Evolutionary conservation across 345 rosid genomes (phyloP), one percentile per base, ranked within the genome.

Genomic region (Heritiera fomes): DNA sequence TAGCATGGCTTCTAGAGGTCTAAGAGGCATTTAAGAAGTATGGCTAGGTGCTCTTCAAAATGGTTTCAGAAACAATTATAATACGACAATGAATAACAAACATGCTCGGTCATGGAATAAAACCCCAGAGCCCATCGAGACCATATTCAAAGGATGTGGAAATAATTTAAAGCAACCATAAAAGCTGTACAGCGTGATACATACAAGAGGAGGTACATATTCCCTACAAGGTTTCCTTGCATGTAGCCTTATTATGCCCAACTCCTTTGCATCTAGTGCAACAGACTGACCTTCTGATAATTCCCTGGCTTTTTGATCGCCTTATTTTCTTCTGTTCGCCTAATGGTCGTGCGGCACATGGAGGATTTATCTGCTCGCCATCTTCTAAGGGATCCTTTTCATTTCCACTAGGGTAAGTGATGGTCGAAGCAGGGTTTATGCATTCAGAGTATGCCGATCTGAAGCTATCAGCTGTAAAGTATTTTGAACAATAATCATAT

Each of bases 211-310:
- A 12, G 40, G 23, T 32, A 52, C 17, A 32, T 4, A 43, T 4
- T 49, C 12, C 12, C 74, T 84, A 83, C 67, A 41, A 38, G 30
- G 83, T 52, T 82, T 84, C 94, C 84, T 93, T 95, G 89, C 98
- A 93, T 43, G 97, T 87, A 41, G 85, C 87, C 81, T 91, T 93
- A 77, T 91, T 91, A 80, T 93, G 98, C 82, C 98, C 98, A 47
- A 87, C 94, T 52, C 92, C 92, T 77, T 87, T 90, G 85, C 97
- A 95, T 80, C 77, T 90, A 77, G 90, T 83, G 89, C 98, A 93
- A 46, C 90, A 82, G 75, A 91, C 89, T 9, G 89, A 82, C 68
- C 90, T 83, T 84, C 75, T 84, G 72, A 83, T 86, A 40, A 83
- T 84, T 76, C 90, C 91, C 34, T 82, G 84, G 73, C 85, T 77